Conservation (phyloP, 2,329 filamentous ascomycete genomes). For the Botrytis fragariae region DNA sequence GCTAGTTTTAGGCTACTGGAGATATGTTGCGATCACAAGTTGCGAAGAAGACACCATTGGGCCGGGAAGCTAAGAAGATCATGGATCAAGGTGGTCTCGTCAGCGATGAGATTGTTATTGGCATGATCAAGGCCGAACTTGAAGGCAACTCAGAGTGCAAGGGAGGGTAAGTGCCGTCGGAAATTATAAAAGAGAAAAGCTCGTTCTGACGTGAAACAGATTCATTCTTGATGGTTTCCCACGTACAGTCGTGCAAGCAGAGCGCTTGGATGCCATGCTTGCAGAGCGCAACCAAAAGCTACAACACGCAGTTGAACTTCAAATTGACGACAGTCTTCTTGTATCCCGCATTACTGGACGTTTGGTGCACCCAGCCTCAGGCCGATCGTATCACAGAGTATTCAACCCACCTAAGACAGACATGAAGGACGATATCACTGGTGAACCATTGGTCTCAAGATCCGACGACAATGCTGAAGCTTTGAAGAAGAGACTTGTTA, state of each 20-base stretch:
- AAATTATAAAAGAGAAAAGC: constrained; percentile 3
- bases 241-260: constrained; percentile 90
- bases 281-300: constrained; percentile 73
- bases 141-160: constrained; percentile 93
- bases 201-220: constrained; percentile 47
- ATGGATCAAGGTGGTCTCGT: constrained; percentile 98
- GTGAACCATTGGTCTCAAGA: constrained; percentile 93
- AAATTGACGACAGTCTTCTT: constrained; percentile 92
- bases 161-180: constrained; percentile 69
- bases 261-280: constrained; percentile 94
- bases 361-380: constrained; percentile 91
- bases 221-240: constrained; percentile 99
- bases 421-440: constrained; percentile 96
- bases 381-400: constrained; percentile 95
- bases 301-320: constrained; percentile 92
- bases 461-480: constrained; percentile 96
- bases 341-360: constrained; percentile 96
- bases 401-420: constrained; percentile 95
- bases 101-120: constrained; percentile 98
- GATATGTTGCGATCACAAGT: constrained; percentile 99
- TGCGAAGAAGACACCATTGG: constrained; percentile 92
- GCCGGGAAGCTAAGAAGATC: constrained; percentile 98
- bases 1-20: constrained; percentile 74
- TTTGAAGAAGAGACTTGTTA: constrained; percentile 88
- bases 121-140: constrained; percentile 98